A percentile compares a stretch with the other conserved stretches of the same genome.
These are phyloP conservation scores for Pinus albicaulis DNA, from an alignment of 75 land plant species.

Conservation along the genomic window DNA sequence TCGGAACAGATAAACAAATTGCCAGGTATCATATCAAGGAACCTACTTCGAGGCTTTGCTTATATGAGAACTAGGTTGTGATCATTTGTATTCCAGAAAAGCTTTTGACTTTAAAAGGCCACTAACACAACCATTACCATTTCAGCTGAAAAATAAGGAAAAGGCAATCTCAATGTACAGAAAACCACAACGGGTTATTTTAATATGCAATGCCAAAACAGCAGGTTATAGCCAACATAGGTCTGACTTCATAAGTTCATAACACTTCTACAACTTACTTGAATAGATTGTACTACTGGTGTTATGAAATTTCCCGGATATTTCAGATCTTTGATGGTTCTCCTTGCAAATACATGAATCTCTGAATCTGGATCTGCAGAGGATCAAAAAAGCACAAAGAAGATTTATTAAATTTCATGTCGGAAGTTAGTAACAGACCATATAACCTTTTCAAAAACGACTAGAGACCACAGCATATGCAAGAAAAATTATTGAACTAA, in stretches of 20 bases:
- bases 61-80: too few species aligned
- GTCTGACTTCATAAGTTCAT: conserved; percentile 1
- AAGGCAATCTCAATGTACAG: neutral
- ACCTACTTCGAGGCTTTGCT: too few species aligned
- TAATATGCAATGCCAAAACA: neutral
- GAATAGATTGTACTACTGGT: conserved; percentile 77
- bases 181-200: too few species aligned
- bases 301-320: conserved; percentile 66
- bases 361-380: conserved; percentile 76
- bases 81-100: too few species aligned
- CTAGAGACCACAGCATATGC: neutral
- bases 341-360: conserved; percentile 64
- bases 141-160: neutral
- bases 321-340: conserved; percentile 81
- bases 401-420: neutral
- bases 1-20: too few species aligned
- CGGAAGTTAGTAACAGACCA: neutral
- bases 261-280: conserved; percentile 36
- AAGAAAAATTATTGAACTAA: neutral
- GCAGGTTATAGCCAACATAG: conserved; percentile 10
- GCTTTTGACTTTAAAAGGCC: neutral
- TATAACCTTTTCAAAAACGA: neutral
- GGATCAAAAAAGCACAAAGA: conserved; percentile 3
- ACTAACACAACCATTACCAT: neutral
- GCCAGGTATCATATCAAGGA: too few species aligned